These are phyloP conservation scores for Luvunga scandens DNA, from an alignment of 345 rosid species.

Conservation along the genomic window DNA sequence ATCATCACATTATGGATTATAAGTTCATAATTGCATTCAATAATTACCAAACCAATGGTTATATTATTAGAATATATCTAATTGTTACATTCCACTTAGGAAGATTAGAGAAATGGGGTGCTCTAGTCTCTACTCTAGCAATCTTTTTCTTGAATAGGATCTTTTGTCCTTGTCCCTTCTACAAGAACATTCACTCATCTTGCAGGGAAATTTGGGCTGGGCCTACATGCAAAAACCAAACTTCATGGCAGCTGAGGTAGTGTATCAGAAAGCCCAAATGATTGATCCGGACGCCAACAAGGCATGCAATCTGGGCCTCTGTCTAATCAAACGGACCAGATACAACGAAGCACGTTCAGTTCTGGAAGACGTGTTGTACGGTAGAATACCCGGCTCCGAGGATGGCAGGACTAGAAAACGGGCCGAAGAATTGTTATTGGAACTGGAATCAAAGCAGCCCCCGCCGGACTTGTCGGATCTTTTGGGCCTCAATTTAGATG, in stretches of 20 bases:
- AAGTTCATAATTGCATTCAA: no score
- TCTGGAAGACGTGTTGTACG: conserved; percentile 42
- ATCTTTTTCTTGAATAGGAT: no score
- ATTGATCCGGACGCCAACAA: conserved; percentile 88
- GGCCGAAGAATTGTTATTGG: conserved; percentile 50
- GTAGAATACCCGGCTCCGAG: conserved; percentile 51
- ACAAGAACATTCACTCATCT: no score
- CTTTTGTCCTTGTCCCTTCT: no score
- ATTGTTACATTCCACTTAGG: no score
- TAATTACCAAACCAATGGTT: no score
- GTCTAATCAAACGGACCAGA: conserved; percentile 68
- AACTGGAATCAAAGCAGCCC: conserved; percentile 34
- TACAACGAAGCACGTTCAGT: conserved; percentile 47
- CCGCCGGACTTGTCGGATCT: conserved; percentile 25
- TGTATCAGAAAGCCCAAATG: conserved; percentile 79
- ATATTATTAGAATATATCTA: no score
- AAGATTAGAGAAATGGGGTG: no score
- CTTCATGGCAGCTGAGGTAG: conserved; percentile 79
- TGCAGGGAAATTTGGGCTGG: conserved; percentile 95
- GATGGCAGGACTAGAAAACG: conserved; percentile 53
- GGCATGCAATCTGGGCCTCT: conserved; percentile 73
- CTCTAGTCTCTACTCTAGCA: no score
- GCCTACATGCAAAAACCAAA: conserved; percentile 91
- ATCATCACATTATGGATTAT: no score
- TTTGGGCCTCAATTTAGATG: conserved; percentile 35